Evolutionary conservation across 768 basidiomycete species (phyloP), one percentile per base, ranked within the genome.

Genomic region (Phlebiopsis flavidoalba): DNA sequence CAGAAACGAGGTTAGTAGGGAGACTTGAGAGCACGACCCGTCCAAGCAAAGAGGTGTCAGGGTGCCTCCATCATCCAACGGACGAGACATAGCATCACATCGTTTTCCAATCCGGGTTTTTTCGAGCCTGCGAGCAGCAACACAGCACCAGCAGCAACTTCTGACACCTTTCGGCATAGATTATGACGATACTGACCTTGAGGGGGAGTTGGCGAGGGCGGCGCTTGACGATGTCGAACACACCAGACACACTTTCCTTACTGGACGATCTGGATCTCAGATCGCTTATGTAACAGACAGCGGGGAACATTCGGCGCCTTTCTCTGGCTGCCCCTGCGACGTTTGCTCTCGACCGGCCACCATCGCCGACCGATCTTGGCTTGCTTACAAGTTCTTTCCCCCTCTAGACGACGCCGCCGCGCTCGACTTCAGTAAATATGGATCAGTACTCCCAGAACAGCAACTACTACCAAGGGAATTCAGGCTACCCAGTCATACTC

Each of bases 401-500:
- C 17, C 47, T 52, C 17, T 33, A 53, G 59, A 45, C 36, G n/a
- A 24, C 8, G 46, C 24, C 8, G 46, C 24, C 45, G 0, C 15
- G 17, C 17, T 43, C 17, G 12, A 17, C 40, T 10, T 12, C 40
- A 3, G 6, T n/a, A 43, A 59, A n/a, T 33, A 71, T 71, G 70
- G 68, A 71, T 63, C 66, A 64, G 0, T 69, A 69, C 59, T 66
- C 68, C 36, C 36, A 64, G 19, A 71, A 74, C 52, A 77, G 79
- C 65, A 80, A 82, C 67, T 67, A 69, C 60, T 66, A 69, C 60
- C 80, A 83, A 65, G 83, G 84, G 64, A 80, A 84, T 62, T 79
- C 81, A 64, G 61, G 24, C 15, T 24, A 24, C 12, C n/a, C n/a
- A 36, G 54, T 45, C 36, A n/a, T 40, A 24, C 31, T 53, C 67